Conservation (phyloP, 352 stramenopile species). For the Pythium sp. region DNA sequence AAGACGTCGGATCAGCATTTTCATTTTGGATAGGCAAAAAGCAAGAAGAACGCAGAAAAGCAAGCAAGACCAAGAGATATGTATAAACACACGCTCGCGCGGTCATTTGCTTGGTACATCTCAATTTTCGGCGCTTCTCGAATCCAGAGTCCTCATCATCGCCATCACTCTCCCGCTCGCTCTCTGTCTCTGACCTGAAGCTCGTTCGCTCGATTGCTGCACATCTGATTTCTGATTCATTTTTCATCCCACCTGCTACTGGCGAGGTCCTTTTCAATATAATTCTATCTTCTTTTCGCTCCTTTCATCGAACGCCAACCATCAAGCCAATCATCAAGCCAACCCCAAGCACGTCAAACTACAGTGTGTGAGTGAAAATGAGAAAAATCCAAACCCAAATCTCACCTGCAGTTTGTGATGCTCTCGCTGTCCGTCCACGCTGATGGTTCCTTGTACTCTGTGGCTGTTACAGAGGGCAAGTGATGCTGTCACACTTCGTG, state of each 20-base stretch:
- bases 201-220: background rate
- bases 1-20: background rate
- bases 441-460: background rate
- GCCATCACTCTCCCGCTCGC: background rate
- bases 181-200: background rate
- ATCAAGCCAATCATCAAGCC: background rate
- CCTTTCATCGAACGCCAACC: background rate
- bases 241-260: background rate
- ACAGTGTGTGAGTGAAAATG: background rate
- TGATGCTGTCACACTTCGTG: slow-evolving; percentile 2
- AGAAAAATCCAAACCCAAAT: background rate
- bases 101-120: background rate
- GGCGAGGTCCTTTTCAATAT: slow-evolving; percentile 13
- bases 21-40: background rate
- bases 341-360: background rate
- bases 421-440: background rate
- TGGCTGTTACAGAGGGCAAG: background rate
- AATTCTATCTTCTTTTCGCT: slow-evolving; percentile 15
- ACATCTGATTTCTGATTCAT: background rate
- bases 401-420: slow-evolving; percentile 3
- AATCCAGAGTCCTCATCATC: background rate
- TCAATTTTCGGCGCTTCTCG: background rate
- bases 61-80: background rate
- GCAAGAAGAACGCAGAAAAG: background rate
- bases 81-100: slow-evolving; percentile 4